Evolutionary conservation across 805 yeast species (phyloP), one percentile per base, ranked within the genome.

Genomic region (Candida methanosorbosa): DNA sequence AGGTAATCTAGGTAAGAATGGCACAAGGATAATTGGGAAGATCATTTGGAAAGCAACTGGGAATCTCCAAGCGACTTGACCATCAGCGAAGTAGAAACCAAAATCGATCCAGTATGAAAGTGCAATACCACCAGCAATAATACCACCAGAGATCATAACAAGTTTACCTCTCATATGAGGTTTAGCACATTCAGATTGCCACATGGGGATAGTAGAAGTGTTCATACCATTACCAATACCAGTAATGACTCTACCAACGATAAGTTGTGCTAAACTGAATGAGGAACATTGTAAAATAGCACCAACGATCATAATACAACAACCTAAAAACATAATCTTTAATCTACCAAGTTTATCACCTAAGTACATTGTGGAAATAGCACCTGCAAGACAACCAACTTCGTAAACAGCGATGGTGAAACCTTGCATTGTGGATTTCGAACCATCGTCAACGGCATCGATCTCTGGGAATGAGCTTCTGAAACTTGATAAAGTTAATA

Each of bases 401-500:
- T 69, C 75, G 48, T 68, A 69, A 48, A 70, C 63, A 5, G 74
- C 56, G 24, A 70, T 63, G 15, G 67, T 65, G 15, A 70, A 67
- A 42, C 75, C 75, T 46, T 68, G 73, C 37, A 66, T 49, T 12
- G 69, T 58, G 13, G 66, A 58, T 24, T 57, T 50, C 39, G 50
- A 45, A 43, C 66, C 41, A 51, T 70, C 53, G 4, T 11, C 30
- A 38, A 39, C 44, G 6, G 49, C 42, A 30, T 53, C 51, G 19
- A 52, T 51, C 1, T 40, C 37, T 12, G 54, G 54, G 34, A 50
- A 52, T 4, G 48, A 42, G 2, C 30, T 38, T 32, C 46, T 39
- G 38, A 50, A 51, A 15, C 46, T 35, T 12, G 33, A 38, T 25
- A 52, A 36, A 9, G 56, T 49, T 24, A 53, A 33, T 18, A 53